Conservation (phyloP, 2,329 filamentous ascomycete genomes). For the Epichloe elymi region DNA sequence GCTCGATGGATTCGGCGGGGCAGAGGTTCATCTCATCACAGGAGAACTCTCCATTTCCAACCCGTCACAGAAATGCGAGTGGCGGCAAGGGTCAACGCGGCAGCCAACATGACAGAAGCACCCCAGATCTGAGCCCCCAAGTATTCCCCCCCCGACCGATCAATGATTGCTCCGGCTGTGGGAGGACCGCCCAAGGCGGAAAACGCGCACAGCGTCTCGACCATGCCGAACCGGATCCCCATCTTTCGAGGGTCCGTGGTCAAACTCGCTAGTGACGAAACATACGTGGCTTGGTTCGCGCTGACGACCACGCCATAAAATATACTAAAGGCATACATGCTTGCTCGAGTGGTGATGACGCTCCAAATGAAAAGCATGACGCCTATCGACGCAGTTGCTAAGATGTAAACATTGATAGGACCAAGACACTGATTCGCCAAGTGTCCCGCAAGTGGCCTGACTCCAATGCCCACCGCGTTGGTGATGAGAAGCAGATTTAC, state of each 20-base stretch:
- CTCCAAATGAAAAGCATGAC: slow-evolving; percentile 43
- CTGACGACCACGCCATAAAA: slow-evolving; percentile 32
- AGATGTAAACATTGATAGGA: slow-evolving; percentile 40
- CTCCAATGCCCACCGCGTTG: slow-evolving; percentile 41
- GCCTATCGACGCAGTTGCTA: slow-evolving; percentile 30
- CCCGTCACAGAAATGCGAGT: slow-evolving; percentile 24
- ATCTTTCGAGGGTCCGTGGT: slow-evolving; percentile 30
- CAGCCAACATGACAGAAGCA: slow-evolving; percentile 25
- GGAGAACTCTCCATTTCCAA: slow-evolving; percentile 16
- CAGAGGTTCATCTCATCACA: background rate
- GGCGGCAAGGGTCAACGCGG: slow-evolving; percentile 18
- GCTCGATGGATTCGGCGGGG: no score
- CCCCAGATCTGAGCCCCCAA: slow-evolving; percentile 34
- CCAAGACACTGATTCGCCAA: slow-evolving; percentile 40
- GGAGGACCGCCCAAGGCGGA: slow-evolving; percentile 31
- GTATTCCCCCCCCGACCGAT: slow-evolving; percentile 21
- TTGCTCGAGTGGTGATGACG: slow-evolving; percentile 26
- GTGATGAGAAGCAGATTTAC: slow-evolving; percentile 43
- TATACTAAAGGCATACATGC: slow-evolving; percentile 31
- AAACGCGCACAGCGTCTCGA: slow-evolving; percentile 27
- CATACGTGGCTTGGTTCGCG: slow-evolving; percentile 6
- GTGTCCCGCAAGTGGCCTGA: slow-evolving; percentile 38
- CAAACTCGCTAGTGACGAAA: slow-evolving; percentile 10
- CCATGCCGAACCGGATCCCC: slow-evolving; percentile 33
- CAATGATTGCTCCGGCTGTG: slow-evolving; percentile 31